phyloP scores from a whole-genome alignment of 495 filamentous ascomycete genomes.

The Tuber brumale region DNA sequence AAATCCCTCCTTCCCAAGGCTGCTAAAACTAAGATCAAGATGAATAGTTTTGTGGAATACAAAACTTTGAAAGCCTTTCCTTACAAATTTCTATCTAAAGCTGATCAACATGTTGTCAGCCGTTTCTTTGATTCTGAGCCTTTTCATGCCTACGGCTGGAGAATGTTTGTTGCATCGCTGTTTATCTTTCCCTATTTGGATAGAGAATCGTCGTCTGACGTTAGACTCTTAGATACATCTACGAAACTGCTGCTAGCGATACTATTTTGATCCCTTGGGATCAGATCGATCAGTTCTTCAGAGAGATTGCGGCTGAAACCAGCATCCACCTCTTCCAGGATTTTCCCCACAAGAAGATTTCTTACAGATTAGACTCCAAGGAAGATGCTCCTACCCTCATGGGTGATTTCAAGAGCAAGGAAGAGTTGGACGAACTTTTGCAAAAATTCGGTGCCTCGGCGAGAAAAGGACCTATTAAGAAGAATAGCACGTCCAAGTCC shows the following conservation, averaged over 20 bases:
- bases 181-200: neutral
- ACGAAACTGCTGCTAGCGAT: slow-evolving; percentile 24
- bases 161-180: slow-evolving; percentile 26
- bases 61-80: slow-evolving; percentile 30
- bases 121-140: slow-evolving; percentile 37
- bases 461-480: neutral
- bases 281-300: slow-evolving; percentile 29
- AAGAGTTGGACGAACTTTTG: slow-evolving; percentile 32
- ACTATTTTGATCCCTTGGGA: slow-evolving; percentile 30
- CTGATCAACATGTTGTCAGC: slow-evolving; percentile 36
- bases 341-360: slow-evolving; percentile 16
- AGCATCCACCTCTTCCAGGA: slow-evolving; percentile 23
- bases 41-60: slow-evolving; percentile 24
- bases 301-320: slow-evolving; percentile 26
- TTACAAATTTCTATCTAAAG: slow-evolving; percentile 31
- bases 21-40: slow-evolving; percentile 8
- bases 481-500: slow-evolving; percentile 5
- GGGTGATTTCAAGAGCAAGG: slow-evolving; percentile 22
- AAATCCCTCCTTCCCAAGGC: neutral
- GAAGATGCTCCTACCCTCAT: slow-evolving; percentile 27
- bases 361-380: slow-evolving; percentile 18
- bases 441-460: neutral
- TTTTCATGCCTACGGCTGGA: slow-evolving; percentile 35
- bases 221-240: slow-evolving; percentile 19
- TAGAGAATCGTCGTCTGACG: neutral